phyloP scores from a whole-genome alignment of 2,329 filamentous ascomycete species.

The Phialemoniopsis sp. region DNA sequence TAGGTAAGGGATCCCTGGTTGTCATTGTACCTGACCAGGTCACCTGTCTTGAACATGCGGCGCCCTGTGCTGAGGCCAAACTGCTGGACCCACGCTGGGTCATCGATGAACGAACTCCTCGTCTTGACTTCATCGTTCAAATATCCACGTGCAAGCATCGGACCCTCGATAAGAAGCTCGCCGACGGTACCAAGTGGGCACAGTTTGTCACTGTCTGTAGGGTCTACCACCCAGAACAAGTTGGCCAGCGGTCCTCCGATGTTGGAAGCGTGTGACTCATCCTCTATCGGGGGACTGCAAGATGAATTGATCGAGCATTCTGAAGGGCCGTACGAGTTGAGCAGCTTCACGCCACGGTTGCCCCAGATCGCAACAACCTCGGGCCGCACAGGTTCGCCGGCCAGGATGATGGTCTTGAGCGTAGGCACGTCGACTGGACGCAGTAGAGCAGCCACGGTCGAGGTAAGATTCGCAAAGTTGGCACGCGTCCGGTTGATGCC shows the following conservation, averaged over 20 bases:
- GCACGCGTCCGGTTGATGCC: constrained; percentile 16
- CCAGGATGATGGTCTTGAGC: constrained; percentile 15
- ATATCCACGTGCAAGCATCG: constrained; percentile 45
- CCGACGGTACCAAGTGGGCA: constrained; percentile 23
- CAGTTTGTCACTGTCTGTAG: constrained; percentile 16
- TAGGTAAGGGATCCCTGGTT: constrained; percentile 30
- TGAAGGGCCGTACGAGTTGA: constrained; percentile 17
- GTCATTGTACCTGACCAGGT: constrained; percentile 29
- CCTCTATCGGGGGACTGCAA: constrained; percentile 9
- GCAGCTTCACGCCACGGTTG: constrained; percentile 10
- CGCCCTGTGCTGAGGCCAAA: constrained; percentile 2
- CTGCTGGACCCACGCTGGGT: constrained; percentile 28
- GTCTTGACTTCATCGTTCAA: constrained; percentile 37
- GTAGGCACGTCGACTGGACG: constrained; percentile 15
- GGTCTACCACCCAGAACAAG: constrained; percentile 24
- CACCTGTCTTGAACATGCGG: constrained; percentile 37
- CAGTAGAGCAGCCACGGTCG: constrained; percentile 18
- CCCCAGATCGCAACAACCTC: constrained; percentile 16
- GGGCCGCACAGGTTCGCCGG: constrained; percentile 17
- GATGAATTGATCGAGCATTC: constrained; percentile 15
- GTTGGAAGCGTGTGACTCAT: constrained; percentile 7
- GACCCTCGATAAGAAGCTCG: constrained; percentile 34
- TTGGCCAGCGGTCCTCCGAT: constrained; percentile 12
- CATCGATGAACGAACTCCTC: constrained; percentile 35
- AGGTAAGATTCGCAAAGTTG: constrained; percentile 19